Evolutionary conservation across 352 stramenopile genomes (phyloP), one percentile per base, ranked within the genome.

Genomic region (Phytopythium kandeliae): DNA sequence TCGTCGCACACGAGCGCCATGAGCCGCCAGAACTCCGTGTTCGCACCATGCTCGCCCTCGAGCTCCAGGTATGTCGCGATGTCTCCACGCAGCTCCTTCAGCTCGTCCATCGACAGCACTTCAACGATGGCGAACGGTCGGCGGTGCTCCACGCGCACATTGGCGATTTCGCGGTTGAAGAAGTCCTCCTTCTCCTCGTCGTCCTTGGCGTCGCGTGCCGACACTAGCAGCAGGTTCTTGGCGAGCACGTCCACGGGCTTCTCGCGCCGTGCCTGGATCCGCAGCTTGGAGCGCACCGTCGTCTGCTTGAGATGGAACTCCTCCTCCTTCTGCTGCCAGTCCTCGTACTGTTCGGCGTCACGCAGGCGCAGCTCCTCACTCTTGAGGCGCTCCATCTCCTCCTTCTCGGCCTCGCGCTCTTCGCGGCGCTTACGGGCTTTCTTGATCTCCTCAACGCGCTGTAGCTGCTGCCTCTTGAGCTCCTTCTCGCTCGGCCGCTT

Each of bases 191-290:
- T 61, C 4, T 70, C 68, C 9, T 78, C 65, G 2, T 94, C 83
- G 41, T 89, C 74, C 48, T 95, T 78, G 25, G 89, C 37, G 38
- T 54, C 62, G 67, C 35, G 81, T 58, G 61, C 71, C 26, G 69
- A 96, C 55, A 98, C 93, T 1, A 99, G 65, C n/a, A 99, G 74
- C 43, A 99, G 64, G 69, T 99, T 99, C 76, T 98, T 98, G n/a
- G 96, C 96, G 24, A 99, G 60, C 36, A 97, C 55, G 69, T 99
- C 97, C 57, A 99, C 89, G 2, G 96, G 96, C 54, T 97, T 92
- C 58, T 98, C 91, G n/a, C 96, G 74, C 7, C 87, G 86, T 54
- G 98, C 91, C 11, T 71, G 58, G 54, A 91, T 91, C 26, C 80
- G 78, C 36, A 95, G 57, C 60, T 96, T 91, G 28, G 85, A 95